Conservation (phyloP, 2,329 filamentous ascomycete genomes). For the Scleromitrula shiraiana region DNA sequence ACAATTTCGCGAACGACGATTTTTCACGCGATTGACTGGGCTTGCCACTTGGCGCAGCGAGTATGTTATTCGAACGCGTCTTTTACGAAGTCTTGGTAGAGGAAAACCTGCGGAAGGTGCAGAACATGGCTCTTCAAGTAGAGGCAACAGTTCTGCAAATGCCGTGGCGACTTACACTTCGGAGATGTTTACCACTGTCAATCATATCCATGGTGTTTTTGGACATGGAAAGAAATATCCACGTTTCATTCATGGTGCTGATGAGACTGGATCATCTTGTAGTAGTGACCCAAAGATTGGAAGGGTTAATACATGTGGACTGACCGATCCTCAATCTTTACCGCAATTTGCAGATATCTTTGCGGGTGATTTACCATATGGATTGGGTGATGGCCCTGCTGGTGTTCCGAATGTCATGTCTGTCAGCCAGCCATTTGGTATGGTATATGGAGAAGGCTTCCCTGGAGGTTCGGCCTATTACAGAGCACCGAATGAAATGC, state of each 20-base stretch:
- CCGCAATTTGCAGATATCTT: constrained; percentile 72
- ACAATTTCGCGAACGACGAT: constrained; percentile 60
- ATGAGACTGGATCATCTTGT: constrained; percentile 70
- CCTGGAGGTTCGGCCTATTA: constrained; percentile 77
- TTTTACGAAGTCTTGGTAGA: constrained; percentile 71
- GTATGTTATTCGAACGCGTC: constrained; percentile 78
- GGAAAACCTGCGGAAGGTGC: constrained; percentile 65
- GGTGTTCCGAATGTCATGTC: constrained; percentile 84
- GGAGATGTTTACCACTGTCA: constrained; percentile 70
- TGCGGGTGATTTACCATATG: constrained; percentile 66
- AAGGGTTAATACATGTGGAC: constrained; percentile 75
- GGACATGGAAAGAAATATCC: constrained; percentile 65
- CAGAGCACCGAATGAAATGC: constrained; percentile 63
- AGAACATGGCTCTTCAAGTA: constrained; percentile 44
- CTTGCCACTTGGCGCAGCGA: constrained; percentile 94
- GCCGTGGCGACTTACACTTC: constrained; percentile 82
- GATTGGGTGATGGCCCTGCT: constrained; percentile 69
- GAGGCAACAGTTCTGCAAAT: constrained; percentile 42
- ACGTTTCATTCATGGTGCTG: constrained; percentile 73
- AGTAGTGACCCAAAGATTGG: constrained; percentile 70
- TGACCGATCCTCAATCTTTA: constrained; percentile 66
- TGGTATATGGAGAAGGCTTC: constrained; percentile 78
- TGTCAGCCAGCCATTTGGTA: constrained; percentile 75
- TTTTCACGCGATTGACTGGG: constrained; percentile 74
- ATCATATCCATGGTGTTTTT: constrained; percentile 72